Conservation (phyloP, 768 basidiomycete genomes). For the Coprinellus micaceus region DNA sequence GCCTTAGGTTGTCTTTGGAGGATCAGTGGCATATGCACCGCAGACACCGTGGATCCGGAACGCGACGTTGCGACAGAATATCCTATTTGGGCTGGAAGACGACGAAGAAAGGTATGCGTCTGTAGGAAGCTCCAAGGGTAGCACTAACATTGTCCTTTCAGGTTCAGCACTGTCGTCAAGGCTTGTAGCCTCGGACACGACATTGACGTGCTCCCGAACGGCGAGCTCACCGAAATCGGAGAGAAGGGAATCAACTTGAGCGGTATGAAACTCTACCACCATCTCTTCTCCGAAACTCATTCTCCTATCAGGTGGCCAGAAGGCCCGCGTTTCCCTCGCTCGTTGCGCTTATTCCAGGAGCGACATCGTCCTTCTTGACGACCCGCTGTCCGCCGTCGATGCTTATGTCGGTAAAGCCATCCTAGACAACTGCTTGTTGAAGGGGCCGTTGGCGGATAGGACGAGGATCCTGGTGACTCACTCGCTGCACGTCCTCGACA, state of each 20-base stretch:
- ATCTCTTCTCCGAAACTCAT: too few relatives aligned
- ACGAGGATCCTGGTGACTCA: conserved; percentile 65
- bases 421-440: conserved; percentile 56
- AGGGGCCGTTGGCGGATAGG: conserved; percentile 47
- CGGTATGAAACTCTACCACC: too few relatives aligned
- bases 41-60: conserved; percentile 65
- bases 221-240: conserved; percentile 68
- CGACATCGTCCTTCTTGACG: conserved; percentile 76
- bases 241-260: conserved; percentile 74
- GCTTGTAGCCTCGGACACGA: conserved; percentile 73
- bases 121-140: not conserved
- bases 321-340: conserved; percentile 75
- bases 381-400: conserved; percentile 78
- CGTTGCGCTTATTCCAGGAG: conserved; percentile 71
- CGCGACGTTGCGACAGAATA: conserved; percentile 69
- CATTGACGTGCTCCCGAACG: conserved; percentile 65
- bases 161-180: conserved; percentile 53
- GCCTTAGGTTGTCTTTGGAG: conserved; percentile 15
- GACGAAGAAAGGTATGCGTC: conserved; percentile 38
- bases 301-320: too few relatives aligned
- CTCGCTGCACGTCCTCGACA: conserved; percentile 54
- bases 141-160: not conserved
- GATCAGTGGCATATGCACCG: conserved; percentile 55
- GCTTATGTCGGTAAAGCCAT: conserved; percentile 69
- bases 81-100: conserved; percentile 66